Percentiles rank a stretch among this genome's conserved stretches.
Conservation (phyloP, 1,284 basidiomycete species). For the Cerrena zonata region DNA sequence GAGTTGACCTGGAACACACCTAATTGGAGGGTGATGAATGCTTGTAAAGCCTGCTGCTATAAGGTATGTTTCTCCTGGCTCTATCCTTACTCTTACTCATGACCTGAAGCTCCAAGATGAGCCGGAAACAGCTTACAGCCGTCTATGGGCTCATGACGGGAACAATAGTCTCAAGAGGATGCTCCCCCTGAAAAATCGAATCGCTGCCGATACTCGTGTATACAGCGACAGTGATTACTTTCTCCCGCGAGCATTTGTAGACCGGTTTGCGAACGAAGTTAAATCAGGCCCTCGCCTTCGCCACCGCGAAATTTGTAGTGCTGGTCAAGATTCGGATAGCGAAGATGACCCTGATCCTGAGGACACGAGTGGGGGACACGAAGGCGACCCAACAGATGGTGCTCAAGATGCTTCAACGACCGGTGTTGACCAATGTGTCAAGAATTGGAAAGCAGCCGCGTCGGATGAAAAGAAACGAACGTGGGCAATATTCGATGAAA, state of each 20-base stretch:
- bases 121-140: constrained; percentile 10
- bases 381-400: constrained; percentile 19
- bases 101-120: constrained; percentile 19
- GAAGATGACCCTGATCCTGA: neutral
- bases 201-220: constrained; percentile 9
- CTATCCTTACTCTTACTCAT: neutral
- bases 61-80: constrained; percentile 10
- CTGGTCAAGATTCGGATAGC: too few species aligned
- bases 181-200: neutral
- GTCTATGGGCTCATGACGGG: constrained; percentile 26
- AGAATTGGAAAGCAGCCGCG: constrained; percentile 32
- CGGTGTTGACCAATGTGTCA: constrained; percentile 20
- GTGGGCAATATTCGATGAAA: too few species aligned
- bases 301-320: too few species aligned
- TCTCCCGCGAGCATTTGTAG: too few species aligned
- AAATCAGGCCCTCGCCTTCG: constrained; percentile 5
- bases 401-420: neutral
- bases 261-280: constrained; percentile 29
- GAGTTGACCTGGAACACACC: constrained; percentile 16
- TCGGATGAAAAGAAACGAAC: too few species aligned
- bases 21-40: constrained; percentile 23
- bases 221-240: constrained; percentile 19
- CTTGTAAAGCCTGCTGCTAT: constrained; percentile 27
- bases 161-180: constrained; percentile 30
- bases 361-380: neutral